Conservation (phyloP, 805 yeast species). For the Barnettozyma populi region DNA sequence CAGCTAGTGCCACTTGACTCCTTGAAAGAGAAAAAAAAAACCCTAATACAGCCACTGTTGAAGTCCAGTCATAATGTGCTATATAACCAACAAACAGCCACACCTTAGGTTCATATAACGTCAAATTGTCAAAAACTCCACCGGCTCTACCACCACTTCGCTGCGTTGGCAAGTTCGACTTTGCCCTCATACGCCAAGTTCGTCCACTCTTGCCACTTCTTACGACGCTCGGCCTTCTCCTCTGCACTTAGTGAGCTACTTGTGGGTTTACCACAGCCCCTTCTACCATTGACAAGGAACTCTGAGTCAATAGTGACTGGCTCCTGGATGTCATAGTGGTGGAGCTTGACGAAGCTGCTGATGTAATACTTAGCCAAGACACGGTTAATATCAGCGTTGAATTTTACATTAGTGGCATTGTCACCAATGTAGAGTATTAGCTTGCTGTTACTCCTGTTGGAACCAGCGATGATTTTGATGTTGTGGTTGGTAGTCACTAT, state of each 20-base stretch:
- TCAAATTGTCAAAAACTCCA: too few relatives aligned
- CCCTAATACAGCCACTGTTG: too few relatives aligned
- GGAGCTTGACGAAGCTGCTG: background rate
- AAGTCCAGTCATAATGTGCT: too few relatives aligned
- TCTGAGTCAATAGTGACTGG: background rate
- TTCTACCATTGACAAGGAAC: background rate
- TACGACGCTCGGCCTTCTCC: background rate
- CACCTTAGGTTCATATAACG: too few relatives aligned
- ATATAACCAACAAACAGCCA: too few relatives aligned
- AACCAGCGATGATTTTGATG: background rate
- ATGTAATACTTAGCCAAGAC: background rate
- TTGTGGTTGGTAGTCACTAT: background rate
- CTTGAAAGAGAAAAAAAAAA: too few relatives aligned
- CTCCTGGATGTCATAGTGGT: background rate
- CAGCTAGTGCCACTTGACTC: too few relatives aligned
- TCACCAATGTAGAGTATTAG: background rate
- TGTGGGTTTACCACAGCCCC: background rate
- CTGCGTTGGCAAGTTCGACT: background rate
- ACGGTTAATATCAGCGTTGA: background rate
- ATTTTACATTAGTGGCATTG: background rate
- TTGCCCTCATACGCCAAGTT: background rate
- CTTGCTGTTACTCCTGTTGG: background rate
- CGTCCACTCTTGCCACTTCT: background rate
- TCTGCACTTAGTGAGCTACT: background rate
- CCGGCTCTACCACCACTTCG: background rate